phyloP scores from a whole-genome alignment of 108 stramenopile genomes.

The Craspedostauros australis region DNA sequence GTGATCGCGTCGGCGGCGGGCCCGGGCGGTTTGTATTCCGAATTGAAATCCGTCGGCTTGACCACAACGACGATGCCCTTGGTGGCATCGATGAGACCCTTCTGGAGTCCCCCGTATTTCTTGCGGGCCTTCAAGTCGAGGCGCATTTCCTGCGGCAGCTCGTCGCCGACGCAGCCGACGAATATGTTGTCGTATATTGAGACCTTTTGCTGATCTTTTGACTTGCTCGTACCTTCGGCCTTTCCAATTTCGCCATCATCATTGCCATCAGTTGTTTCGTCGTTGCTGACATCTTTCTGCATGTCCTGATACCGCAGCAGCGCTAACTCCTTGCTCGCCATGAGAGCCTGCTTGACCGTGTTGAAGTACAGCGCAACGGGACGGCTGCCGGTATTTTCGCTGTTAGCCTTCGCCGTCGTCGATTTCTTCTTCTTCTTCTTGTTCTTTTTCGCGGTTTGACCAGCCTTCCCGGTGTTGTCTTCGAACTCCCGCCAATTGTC shows the following conservation, averaged over 20 bases:
- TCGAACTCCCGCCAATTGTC: slow-evolving; percentile 29
- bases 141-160: slow-evolving; percentile 13
- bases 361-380: slow-evolving; percentile 58
- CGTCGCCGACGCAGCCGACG: slow-evolving; percentile 34
- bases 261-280: too few relatives aligned
- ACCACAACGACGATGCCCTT: slow-evolving; percentile 46
- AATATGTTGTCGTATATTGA: slow-evolving; percentile 29
- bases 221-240: background rate
- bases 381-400: background rate
- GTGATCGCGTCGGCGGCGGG: slow-evolving; percentile 16
- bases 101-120: slow-evolving; percentile 3
- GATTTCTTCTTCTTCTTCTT: background rate
- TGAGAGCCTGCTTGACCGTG: slow-evolving; percentile 53
- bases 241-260: too few relatives aligned
- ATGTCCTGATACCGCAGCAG: slow-evolving; percentile 10
- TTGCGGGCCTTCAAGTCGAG: slow-evolving; percentile 4
- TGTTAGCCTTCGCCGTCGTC: background rate
- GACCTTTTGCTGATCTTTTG: background rate
- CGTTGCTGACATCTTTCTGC: too few relatives aligned
- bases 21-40: slow-evolving; percentile 29
- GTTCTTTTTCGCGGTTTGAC: background rate
- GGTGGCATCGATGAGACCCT: slow-evolving; percentile 13
- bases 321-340: slow-evolving; percentile 45
- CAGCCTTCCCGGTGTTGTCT: background rate
- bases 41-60: slow-evolving; percentile 60